Base-by-base conservation (phyloP, 441 rosid genomes). In the Aleurites moluccanus region DNA sequence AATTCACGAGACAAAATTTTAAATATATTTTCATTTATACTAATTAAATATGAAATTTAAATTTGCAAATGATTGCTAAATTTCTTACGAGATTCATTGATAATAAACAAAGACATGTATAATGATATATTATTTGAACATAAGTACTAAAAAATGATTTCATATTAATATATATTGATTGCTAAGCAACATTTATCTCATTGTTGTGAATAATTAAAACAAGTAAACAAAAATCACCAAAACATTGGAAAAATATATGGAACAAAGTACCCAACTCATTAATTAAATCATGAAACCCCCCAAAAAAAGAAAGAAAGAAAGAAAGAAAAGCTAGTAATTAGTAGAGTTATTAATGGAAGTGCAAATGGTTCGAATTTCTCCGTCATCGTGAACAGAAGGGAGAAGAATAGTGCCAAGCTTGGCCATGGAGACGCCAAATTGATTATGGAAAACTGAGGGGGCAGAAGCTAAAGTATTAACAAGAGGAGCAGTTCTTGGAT, bases 401-500 rank as follows among this genome's bases (percentile, higher is more conserved):
- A 81, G 86, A 35, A 85, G 75, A 75, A 87, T 75, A 73, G 87
- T 91, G 47, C 86, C 91, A 47, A 93, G 89, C 84, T 86, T 93
- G 44, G 79, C 75, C 94, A 91, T 90, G 47, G 98, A 89, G 30
- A 81, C 92, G 1, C 83, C 86, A 57, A 89, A 91, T 79, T 89
- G 97, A 55, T 73, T 57, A 59, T 73, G 53, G 88, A 87, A 85
- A n/a, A 86, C 62, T 0, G 84, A n/a, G 2, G 90, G 83, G 23
- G 81, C 78, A 52, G 67, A 71, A 5, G 86, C 90, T 6, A 88
- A 71, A 21, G 89, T 77, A 33, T 67, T 25, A 3, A 88, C 92
- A 25, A 93, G 81, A 0, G 92, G 89, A 23, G 73, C 63, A 61
- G 98, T 93, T 60, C 90, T 85, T 6, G 87, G 73, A 70, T 90